phyloP scores from a whole-genome alignment of 2,329 filamentous ascomycete species.

The Alternaria sp. region DNA sequence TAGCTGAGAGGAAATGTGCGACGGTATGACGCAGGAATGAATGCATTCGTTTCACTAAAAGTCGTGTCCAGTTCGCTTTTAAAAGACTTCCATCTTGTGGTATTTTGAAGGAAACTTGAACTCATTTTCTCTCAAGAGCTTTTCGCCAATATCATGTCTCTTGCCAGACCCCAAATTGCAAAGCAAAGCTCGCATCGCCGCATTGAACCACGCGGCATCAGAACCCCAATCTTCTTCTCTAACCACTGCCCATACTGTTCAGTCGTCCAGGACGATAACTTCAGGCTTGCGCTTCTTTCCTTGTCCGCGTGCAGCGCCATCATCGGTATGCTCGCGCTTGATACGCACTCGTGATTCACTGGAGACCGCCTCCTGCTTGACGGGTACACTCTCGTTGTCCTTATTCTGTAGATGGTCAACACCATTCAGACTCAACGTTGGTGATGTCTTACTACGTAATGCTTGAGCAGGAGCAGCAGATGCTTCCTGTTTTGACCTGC shows the following conservation, averaged over 20 bases:
- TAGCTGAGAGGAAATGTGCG: background rate
- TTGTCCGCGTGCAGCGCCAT: background rate
- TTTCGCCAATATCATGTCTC: background rate
- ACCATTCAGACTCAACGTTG: no score
- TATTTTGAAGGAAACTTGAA: no score
- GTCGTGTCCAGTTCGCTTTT: rapidly evolving
- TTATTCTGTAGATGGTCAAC: background rate
- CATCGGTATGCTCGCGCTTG: background rate
- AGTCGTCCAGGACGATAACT: slow-evolving; percentile 8
- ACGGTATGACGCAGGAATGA: background rate
- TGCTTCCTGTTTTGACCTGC: no score
- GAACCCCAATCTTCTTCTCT: background rate
- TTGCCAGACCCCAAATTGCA: background rate
- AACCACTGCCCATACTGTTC: no score
- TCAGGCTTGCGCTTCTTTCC: slow-evolving; percentile 7
- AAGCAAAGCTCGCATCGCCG: background rate
- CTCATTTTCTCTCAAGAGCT: no score
- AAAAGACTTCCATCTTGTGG: background rate
- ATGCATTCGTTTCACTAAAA: background rate
- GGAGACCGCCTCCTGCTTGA: background rate
- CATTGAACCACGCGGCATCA: background rate
- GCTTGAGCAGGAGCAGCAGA: no score
- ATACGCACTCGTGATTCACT: background rate
- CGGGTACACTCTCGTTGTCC: background rate
- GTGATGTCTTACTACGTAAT: no score